These are phyloP conservation scores for Colletotrichum cereale DNA, from an alignment of 2,329 filamentous ascomycete genomes.

Conservation along the genomic window DNA sequence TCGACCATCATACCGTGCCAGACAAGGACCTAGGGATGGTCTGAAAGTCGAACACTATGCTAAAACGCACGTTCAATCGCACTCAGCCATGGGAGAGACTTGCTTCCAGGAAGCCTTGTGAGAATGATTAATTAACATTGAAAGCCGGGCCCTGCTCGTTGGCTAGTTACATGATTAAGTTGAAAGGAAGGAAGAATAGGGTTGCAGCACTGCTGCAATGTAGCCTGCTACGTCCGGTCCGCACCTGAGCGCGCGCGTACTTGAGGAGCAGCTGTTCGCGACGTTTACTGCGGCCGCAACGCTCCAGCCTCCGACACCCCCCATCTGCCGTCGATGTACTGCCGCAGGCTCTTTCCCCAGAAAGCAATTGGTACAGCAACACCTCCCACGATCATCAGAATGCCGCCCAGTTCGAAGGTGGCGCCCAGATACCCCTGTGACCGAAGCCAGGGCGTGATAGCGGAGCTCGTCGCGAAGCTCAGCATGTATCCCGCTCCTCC, in stretches of 20 bases:
- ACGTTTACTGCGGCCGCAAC: constrained; percentile 43
- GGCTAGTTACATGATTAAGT: constrained; percentile 2
- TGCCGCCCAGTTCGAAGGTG: constrained; percentile 40
- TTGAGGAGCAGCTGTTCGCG: neutral
- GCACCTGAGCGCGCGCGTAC: neutral
- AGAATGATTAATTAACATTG: constrained; percentile 21
- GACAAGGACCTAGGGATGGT: constrained; percentile 50
- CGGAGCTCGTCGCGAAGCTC: constrained; percentile 30
- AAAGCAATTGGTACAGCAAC: constrained; percentile 45
- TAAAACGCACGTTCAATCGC: neutral
- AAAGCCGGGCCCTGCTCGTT: neutral
- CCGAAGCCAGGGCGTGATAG: constrained; percentile 27
- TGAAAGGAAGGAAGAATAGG: neutral
- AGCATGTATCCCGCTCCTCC: constrained; percentile 36
- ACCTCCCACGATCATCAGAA: constrained; percentile 42
- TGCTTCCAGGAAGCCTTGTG: neutral
- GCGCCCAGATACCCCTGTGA: constrained; percentile 35
- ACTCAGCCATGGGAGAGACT: neutral
- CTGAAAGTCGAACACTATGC: neutral
- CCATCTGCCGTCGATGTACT: constrained; percentile 45
- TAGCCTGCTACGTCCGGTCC: neutral
- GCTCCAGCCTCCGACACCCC: constrained; percentile 43
- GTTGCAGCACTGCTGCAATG: neutral
- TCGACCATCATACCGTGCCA: constrained; percentile 47
- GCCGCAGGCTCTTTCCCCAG: constrained; percentile 45